A percentile compares a stretch with the other conserved stretches of the same genome.
phyloP scores from a whole-genome alignment of 441 rosid genomes.

The Rhodomyrtus psidioides region DNA sequence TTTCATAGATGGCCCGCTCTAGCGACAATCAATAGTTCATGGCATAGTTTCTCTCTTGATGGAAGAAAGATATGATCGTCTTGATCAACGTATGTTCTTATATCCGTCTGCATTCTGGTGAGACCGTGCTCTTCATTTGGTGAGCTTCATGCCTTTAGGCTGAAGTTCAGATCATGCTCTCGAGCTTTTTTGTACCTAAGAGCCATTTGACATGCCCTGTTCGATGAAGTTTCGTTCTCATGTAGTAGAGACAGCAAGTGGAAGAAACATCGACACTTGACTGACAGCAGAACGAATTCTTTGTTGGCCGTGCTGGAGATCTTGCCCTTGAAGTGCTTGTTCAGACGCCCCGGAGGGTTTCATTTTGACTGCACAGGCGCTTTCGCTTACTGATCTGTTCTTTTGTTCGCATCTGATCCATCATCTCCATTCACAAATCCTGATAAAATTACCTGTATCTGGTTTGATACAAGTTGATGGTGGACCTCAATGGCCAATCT shows the following conservation, averaged over 20 bases:
- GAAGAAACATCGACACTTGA: neutral
- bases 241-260: neutral
- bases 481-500: neutral
- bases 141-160: neutral
- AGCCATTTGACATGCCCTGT: neutral
- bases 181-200: neutral
- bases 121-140: neutral
- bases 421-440: neutral
- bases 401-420: neutral
- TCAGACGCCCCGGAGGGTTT: neutral
- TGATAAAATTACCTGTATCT: neutral
- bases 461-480: neutral
- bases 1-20: neutral
- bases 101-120: neutral
- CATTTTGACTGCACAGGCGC: neutral
- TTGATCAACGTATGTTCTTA: neutral
- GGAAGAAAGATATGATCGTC: neutral
- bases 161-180: neutral
- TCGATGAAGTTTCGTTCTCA: neutral
- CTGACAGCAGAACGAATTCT: neutral
- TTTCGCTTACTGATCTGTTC: neutral
- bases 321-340: neutral
- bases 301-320: neutral
- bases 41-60: neutral
- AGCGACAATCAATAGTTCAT: neutral